phyloP scores from a whole-genome alignment of 768 basidiomycete species.

The Boletus coccyginus region DNA sequence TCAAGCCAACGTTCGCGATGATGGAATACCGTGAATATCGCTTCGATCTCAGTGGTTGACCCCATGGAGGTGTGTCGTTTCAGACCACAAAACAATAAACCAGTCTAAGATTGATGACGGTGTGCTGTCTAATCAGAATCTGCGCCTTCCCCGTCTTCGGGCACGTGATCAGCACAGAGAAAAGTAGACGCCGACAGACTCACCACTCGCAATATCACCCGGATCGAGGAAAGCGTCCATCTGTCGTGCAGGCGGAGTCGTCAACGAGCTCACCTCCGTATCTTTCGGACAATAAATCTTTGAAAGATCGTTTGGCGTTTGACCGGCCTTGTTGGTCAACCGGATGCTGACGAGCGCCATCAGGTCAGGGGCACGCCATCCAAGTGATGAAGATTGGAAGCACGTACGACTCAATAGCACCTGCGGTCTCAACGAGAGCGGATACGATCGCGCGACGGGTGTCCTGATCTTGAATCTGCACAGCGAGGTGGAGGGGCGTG shows the following conservation, averaged over 20 bases:
- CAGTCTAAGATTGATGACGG: not conserved
- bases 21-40: too few species aligned
- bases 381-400: not conserved
- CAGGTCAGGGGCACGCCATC: not conserved
- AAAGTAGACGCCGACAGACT: not conserved
- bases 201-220: slow-evolving; percentile 21
- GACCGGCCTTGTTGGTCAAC: slow-evolving; percentile 24
- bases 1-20: too few species aligned
- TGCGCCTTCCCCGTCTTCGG: slow-evolving; percentile 6
- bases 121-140: not conserved
- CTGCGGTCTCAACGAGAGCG: slow-evolving; percentile 22
- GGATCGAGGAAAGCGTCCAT: slow-evolving; percentile 5
- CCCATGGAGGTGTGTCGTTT: too few species aligned
- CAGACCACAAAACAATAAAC: too few species aligned
- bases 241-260: slow-evolving; percentile 18
- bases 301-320: slow-evolving; percentile 25
- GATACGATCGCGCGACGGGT: slow-evolving; percentile 21
- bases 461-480: slow-evolving; percentile 12
- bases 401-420: slow-evolving; percentile 24
- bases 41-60: too few species aligned
- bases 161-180: not conserved
- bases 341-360: slow-evolving; percentile 16
- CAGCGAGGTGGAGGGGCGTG: slow-evolving; percentile 30
- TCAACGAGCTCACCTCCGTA: slow-evolving; percentile 14
- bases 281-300: slow-evolving; percentile 21